Percentiles rank a stretch among this genome's conserved stretches.
Evolutionary conservation across 73 alveolate genomes (phyloP).

Genomic region (Paramecium octaurelia): DNA sequence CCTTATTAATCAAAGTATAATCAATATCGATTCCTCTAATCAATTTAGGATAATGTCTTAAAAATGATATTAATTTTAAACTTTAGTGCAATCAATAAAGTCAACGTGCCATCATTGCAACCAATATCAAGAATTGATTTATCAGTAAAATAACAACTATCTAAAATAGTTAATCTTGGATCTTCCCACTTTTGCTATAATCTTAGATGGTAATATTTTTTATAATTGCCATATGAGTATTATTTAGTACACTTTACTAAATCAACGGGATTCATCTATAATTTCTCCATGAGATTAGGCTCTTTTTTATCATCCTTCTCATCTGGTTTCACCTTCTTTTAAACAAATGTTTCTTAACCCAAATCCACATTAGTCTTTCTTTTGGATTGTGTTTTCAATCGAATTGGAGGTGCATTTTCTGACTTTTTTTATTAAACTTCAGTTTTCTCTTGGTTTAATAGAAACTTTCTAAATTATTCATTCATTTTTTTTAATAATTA

Average conservation of each 20-base stretch:
- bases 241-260: background rate
- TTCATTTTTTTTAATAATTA: background rate
- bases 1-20: conserved; percentile 70
- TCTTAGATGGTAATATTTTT: conserved; percentile 49
- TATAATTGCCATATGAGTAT: conserved; percentile 51
- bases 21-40: conserved; percentile 82
- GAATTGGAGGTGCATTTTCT: background rate
- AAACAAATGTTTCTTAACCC: background rate
- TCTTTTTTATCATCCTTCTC: background rate
- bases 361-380: background rate
- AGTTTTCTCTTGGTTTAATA: background rate
- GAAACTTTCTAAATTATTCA: background rate
- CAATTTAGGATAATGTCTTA: conserved; percentile 64
- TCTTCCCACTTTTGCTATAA: conserved; percentile 61
- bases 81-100: conserved; percentile 66
- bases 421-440: background rate
- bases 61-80: background rate
- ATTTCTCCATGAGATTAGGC: background rate
- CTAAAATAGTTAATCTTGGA: conserved; percentile 55
- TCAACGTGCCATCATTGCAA: conserved; percentile 82
- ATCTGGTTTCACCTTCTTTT: background rate
- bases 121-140: conserved; percentile 81
- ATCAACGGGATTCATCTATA: conserved; percentile 33
- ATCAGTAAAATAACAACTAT: conserved; percentile 64
- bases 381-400: background rate